Evolutionary conservation across 768 basidiomycete genomes (phyloP).

Genomic region (Cystobasidiopsis lactophilus): DNA sequence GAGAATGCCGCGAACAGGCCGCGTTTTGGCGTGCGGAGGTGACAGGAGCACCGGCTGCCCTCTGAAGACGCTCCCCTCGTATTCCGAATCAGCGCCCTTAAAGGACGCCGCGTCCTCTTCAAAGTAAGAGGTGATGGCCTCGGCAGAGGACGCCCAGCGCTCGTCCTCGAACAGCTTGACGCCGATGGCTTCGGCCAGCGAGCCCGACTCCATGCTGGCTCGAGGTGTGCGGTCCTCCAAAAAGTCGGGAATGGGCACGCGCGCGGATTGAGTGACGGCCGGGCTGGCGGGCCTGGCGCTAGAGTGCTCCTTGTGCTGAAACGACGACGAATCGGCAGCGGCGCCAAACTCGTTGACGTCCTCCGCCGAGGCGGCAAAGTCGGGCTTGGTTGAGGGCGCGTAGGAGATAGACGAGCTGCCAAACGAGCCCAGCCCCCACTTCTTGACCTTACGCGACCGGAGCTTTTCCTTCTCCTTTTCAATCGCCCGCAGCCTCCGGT

Average conservation of each 20-base stretch:
- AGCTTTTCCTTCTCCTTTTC: constrained; percentile 19
- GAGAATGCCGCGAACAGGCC: constrained; percentile 50
- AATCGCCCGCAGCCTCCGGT: constrained; percentile 1
- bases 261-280: constrained; percentile 31
- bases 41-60: constrained; percentile 54
- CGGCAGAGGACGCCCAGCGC: constrained; percentile 3
- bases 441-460: constrained; percentile 7
- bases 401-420: constrained; percentile 3
- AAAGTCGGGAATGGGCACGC: too few relatives aligned
- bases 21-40: constrained; percentile 35
- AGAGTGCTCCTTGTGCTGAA: constrained; percentile 35
- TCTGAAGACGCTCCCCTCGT: constrained; percentile 30
- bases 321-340: constrained; percentile 27
- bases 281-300: constrained; percentile 49
- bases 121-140: constrained; percentile 6
- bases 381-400: constrained; percentile 11
- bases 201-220: constrained; percentile 10
- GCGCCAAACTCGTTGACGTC: neutral
- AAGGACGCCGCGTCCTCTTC: constrained; percentile 11
- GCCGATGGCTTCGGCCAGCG: neutral
- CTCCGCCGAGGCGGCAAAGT: constrained; percentile 4
- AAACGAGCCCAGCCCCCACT: constrained; percentile 12
- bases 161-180: neutral
- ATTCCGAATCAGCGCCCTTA: constrained; percentile 2
- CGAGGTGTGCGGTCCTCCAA: constrained; percentile 23